Percentiles rank a stretch among this genome's conserved stretches.
phyloP scores from a whole-genome alignment of 345 rosid species.

The Gossypium bickii region DNA sequence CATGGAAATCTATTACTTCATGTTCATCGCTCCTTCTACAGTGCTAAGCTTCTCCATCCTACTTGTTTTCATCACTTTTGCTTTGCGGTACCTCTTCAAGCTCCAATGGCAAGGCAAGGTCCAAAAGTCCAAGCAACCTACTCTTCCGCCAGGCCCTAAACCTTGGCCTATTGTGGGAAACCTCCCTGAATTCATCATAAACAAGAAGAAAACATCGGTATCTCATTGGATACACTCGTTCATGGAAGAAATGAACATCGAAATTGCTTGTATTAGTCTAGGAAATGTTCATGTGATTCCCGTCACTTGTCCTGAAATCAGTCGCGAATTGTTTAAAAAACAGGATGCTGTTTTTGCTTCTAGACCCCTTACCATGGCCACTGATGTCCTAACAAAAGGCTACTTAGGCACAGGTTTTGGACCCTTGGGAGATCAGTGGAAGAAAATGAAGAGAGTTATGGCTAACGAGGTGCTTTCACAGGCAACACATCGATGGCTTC shows the following conservation, averaged over 20 bases:
- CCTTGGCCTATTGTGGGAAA: background rate
- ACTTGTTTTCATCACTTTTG: too few species aligned
- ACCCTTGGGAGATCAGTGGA: background rate
- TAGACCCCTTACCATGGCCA: background rate
- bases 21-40: too few species aligned
- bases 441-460: background rate
- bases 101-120: background rate
- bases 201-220: background rate
- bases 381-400: background rate
- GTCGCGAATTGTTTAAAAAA: background rate
- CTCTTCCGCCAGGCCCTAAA: background rate
- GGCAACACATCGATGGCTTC: background rate
- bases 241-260: background rate
- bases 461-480: background rate
- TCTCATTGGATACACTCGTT: background rate
- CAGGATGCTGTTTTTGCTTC: background rate
- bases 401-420: background rate
- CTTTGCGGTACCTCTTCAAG: background rate
- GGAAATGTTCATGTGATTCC: background rate
- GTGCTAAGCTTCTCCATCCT: too few species aligned
- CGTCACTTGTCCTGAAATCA: background rate
- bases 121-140: background rate
- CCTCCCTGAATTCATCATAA: background rate
- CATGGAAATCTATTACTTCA: too few species aligned
- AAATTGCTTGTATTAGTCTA: background rate